Conservation (phyloP, 495 filamentous ascomycete genomes). For the Astrothelium subdiscretum region DNA sequence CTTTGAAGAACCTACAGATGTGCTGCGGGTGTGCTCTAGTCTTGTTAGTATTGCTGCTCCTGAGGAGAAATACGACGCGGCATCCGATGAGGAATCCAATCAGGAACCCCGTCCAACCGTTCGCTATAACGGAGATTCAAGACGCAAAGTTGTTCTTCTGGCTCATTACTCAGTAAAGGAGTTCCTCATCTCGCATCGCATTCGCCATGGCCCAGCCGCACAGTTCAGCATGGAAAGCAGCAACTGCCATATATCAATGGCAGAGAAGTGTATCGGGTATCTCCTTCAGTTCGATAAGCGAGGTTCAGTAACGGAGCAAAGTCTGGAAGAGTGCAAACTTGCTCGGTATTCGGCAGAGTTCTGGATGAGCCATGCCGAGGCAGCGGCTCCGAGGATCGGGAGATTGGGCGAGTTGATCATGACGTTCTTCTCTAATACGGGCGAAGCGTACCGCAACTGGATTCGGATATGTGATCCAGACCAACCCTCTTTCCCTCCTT, state of each 20-base stretch:
- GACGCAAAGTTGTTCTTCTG: neutral
- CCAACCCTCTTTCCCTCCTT: neutral
- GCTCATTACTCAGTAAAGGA: slow-evolving; percentile 24
- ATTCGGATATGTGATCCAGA: slow-evolving; percentile 10
- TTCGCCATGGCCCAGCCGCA: slow-evolving; percentile 1
- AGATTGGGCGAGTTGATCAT: slow-evolving; percentile 6
- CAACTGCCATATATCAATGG: slow-evolving; percentile 6
- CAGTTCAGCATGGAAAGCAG: slow-evolving; percentile 7
- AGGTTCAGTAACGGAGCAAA: neutral
- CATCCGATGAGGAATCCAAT: no score
- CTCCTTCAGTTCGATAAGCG: neutral
- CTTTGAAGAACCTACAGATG: neutral
- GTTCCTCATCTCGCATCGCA: slow-evolving; percentile 15
- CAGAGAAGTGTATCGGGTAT: slow-evolving; percentile 14
- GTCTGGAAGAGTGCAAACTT: slow-evolving; percentile 3
- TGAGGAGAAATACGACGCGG: no score
- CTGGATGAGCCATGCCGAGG: slow-evolving; percentile 11
- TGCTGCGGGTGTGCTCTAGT: neutral
- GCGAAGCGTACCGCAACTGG: slow-evolving; percentile 10
- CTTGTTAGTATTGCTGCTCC: neutral
- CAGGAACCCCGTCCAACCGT: no score
- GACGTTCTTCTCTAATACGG: slow-evolving; percentile 5
- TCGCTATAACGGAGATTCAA: neutral
- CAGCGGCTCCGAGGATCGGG: neutral
- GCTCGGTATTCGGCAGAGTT: slow-evolving; percentile 13